Base-by-base conservation (phyloP, 495 filamentous ascomycete genomes). In the Symbiotaphrina buchneri region DNA sequence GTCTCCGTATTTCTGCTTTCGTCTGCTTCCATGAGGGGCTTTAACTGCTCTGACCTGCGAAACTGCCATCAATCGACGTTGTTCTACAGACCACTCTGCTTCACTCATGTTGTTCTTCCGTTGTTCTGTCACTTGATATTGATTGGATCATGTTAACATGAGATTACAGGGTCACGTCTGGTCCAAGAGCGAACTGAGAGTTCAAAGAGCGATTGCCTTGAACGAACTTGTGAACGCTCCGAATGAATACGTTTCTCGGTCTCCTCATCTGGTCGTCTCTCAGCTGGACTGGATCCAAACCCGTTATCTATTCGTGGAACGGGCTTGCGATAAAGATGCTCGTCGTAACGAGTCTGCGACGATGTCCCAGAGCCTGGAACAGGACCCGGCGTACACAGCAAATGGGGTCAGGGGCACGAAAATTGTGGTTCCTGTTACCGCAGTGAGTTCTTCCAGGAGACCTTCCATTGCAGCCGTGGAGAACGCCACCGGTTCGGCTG, bases 201-300 rank as follows among this genome's bases (percentile, higher is more conserved):
- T 82, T 26, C 39, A 25, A 6, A 36, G 30, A 2, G 75, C 74
- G 3, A 49, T 95, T n/a, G 71, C 75, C 19, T 47, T 95, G 31
- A 84, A 85, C 44, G 85, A 95, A 41, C 73, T 95, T 31, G 71
- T 93, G 41, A 92, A 93, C 41, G 58, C 56, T 0, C 67, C 80
- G 0, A 19, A 52, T 0, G 40, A 75, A 30, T 92, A 78, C 40
- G 45, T 60, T 15, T 57, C 49, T 27, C 36, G 8, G 3, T 36
- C 1, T 1, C 74, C 72, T 0, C 63, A 71, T 46, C 69, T 75
- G 20, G 85, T 93, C 10, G 73, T 95, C 2, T 46, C 59, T 3
- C 59, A 80, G 21, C 52, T 74, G 10, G 74, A 90, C 39, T 95
- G 85, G 85, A 84, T 90, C 36, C 84, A 92, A 43, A 76, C 78